Evolutionary conservation across 495 filamentous ascomycete species (phyloP), one percentile per base, ranked within the genome.

Genomic region (Hypoxylon subgilvum): DNA sequence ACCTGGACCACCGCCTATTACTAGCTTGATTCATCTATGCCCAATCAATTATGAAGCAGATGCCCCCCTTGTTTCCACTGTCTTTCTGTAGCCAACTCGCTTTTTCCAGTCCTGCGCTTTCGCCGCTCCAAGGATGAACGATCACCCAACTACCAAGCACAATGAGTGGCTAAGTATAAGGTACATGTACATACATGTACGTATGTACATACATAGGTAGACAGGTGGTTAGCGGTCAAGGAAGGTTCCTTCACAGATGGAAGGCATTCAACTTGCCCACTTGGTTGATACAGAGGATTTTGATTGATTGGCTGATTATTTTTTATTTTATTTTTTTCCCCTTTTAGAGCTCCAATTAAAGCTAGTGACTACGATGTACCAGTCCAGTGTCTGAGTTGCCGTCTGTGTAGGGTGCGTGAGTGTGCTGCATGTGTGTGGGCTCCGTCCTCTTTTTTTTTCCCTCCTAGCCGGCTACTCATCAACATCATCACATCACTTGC

Each of bases 401-500:
- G 58, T 56, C 52, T 57, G 59, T 57, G 59, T 8, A 27, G 4
- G 4, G 4, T 4, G 23, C 4, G 23, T 8, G 8, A 27, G 23
- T 27, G 23, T 8, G 8, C 4, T 27, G 23, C n/a, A n/a, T 56
- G 58, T 62, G 59, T 57, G 59, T 57, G 59, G 52, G 47, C 22
- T 63, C n/a, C 46, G 16, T 49, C 49, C 50, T 50, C 4, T 47
- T 53, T 57, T 60, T 60, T 60, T 55, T 45, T 55, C 8, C 36
- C 18, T 19, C 25, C 14, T 49, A 30, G 36, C 53, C 53, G 30
- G 23, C 25, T 52, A n/a, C n/a, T 52, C 52, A 41, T 61, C 56
- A 57, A 69, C 57, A 57, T 62, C 43, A 63, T 70, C 52, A 55
- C 59, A 13, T n/a, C 13, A n/a, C 8, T 38, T 38, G 8, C 34